Evolutionary conservation across 2,329 filamentous ascomycete species (phyloP).

Genomic region (Aspergillus amoenus): DNA sequence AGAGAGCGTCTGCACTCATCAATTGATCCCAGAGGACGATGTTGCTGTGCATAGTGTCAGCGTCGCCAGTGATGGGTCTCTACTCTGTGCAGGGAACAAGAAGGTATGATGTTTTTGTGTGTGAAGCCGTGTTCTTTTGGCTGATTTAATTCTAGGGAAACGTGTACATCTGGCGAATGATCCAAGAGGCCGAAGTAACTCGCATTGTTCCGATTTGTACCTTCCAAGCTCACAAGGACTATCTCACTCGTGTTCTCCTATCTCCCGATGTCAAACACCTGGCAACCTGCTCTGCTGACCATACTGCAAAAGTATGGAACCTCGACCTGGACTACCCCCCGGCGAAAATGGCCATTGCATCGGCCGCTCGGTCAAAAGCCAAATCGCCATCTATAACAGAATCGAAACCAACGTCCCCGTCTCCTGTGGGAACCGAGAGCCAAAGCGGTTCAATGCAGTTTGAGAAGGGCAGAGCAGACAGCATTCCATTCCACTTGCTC

Average conservation of each 20-base stretch:
- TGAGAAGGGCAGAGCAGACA: slow-evolving; percentile 23
- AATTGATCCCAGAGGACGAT: slow-evolving; percentile 94
- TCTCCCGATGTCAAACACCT: slow-evolving; percentile 93
- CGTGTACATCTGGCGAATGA: slow-evolving; percentile 94
- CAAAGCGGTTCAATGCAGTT: slow-evolving; percentile 20
- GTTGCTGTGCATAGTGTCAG: slow-evolving; percentile 92
- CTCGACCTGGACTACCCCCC: slow-evolving; percentile 65
- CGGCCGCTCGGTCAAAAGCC: slow-evolving; percentile 22
- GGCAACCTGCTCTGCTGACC: slow-evolving; percentile 89
- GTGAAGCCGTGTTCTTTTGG: neutral
- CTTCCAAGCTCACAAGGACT: slow-evolving; percentile 87
- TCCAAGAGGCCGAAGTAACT: slow-evolving; percentile 78
- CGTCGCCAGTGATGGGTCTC: slow-evolving; percentile 87
- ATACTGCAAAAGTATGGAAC: slow-evolving; percentile 95
- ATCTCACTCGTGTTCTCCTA: slow-evolving; percentile 86
- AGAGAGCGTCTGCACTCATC: slow-evolving; percentile 95
- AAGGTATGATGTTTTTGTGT: slow-evolving; percentile 53
- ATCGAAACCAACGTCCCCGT: slow-evolving; percentile 15
- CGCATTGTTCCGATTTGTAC: slow-evolving; percentile 82
- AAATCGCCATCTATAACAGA: slow-evolving; percentile 16
- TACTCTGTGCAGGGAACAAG: slow-evolving; percentile 92
- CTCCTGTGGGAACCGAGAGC: slow-evolving; percentile 20
- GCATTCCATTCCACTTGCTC: slow-evolving; percentile 27
- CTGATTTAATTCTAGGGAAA: slow-evolving; percentile 65
- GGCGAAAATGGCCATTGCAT: slow-evolving; percentile 35